Conservation (phyloP, 768 basidiomycete genomes). For the Kwoniella newhampshirensis region DNA sequence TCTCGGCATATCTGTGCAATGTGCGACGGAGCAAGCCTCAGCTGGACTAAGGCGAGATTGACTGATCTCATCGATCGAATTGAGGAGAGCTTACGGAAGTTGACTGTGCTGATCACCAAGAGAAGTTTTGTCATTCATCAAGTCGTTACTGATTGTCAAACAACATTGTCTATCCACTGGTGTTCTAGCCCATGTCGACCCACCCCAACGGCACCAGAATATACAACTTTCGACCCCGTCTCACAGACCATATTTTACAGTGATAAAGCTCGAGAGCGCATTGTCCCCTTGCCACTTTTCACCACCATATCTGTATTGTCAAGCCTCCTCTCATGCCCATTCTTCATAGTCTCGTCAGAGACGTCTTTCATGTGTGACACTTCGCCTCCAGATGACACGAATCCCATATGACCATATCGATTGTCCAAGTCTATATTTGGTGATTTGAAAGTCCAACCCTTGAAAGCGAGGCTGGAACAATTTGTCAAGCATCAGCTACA, state of each 20-base stretch:
- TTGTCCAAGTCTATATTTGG: conserved; percentile 20
- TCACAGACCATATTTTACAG: conserved; percentile 13
- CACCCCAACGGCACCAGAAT: not conserved
- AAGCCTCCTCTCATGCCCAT: conserved; percentile 1
- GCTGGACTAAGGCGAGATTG: no score
- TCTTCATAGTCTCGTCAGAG: conserved; percentile 12
- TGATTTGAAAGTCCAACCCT: conserved; percentile 53
- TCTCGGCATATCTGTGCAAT: conserved; percentile 1
- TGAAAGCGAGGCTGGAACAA: conserved; percentile 49
- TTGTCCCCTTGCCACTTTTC: conserved; percentile 19
- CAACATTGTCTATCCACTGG: not conserved
- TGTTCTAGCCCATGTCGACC: not conserved
- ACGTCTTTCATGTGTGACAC: conserved; percentile 13
- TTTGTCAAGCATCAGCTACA: conserved; percentile 1
- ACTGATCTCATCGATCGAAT: no score
- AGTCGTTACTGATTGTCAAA: no score
- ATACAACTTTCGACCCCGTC: not conserved
- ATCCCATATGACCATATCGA: conserved; percentile 33
- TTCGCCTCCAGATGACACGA: conserved; percentile 8
- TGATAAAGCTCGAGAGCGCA: conserved; percentile 33
- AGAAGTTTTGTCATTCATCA: no score
- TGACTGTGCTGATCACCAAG: no score
- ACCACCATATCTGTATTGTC: conserved; percentile 1
- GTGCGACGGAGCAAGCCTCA: no score
- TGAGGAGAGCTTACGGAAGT: no score